Percentiles rank a stretch among this genome's conserved stretches.
Evolutionary conservation across 805 yeast species (phyloP).

Genomic region (Myxozyma melibiosi): DNA sequence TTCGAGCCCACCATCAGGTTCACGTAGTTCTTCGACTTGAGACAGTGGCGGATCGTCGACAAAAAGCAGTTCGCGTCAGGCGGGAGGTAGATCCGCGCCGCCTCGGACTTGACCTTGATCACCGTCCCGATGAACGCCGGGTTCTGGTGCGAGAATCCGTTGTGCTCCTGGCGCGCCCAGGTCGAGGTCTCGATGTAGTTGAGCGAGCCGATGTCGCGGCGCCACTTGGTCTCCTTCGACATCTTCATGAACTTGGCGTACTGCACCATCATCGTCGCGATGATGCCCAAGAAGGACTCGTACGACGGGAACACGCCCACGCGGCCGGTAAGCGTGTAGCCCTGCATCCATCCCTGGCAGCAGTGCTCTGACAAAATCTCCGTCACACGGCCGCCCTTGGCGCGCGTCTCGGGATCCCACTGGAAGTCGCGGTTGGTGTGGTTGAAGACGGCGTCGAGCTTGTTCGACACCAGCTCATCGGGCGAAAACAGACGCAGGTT

Average conservation of each 20-base stretch:
- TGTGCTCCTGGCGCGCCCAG: constrained; percentile 36
- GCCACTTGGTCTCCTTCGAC: constrained; percentile 33
- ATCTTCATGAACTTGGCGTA: constrained; percentile 34
- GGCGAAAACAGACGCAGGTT: constrained; percentile 32
- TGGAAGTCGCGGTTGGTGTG: constrained; percentile 31
- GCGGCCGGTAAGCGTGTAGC: constrained; percentile 34
- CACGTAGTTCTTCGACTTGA: constrained; percentile 27
- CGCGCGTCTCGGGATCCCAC: constrained; percentile 30
- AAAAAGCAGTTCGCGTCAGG: constrained; percentile 35
- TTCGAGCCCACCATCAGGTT: constrained; percentile 35
- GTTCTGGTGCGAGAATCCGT: constrained; percentile 35
- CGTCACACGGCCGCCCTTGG: constrained; percentile 33
- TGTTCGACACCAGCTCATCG: constrained; percentile 35
- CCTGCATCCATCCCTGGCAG: constrained; percentile 36
- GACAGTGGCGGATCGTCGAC: constrained; percentile 29
- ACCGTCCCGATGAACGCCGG: constrained; percentile 34
- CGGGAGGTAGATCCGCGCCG: constrained; percentile 35
- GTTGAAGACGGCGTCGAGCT: constrained; percentile 33
- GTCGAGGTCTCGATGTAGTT: constrained; percentile 34
- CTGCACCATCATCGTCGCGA: constrained; percentile 34
- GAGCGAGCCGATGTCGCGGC: constrained; percentile 29
- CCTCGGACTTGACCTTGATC: constrained; percentile 30
- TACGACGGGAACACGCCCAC: constrained; percentile 34
- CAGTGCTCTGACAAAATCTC: constrained; percentile 34
- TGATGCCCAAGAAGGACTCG: constrained; percentile 34